A percentile compares a stretch with the other conserved stretches of the same genome.
These are phyloP conservation scores for Astraeus odoratus DNA, from an alignment of 768 basidiomycete species.

Conservation along the genomic window DNA sequence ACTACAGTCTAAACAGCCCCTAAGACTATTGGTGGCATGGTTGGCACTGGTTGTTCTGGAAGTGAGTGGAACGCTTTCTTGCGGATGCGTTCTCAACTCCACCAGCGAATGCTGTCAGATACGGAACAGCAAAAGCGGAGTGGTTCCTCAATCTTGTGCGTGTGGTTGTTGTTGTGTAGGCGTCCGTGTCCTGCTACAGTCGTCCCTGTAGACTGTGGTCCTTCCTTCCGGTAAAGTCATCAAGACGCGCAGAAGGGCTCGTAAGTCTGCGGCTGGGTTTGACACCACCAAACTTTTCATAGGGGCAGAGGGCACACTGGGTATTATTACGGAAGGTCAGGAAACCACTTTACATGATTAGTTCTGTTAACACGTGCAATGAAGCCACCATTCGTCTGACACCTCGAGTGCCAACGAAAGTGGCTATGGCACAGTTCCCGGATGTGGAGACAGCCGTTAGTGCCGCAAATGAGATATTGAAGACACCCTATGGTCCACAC, in stretches of 20 bases:
- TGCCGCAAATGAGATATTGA: constrained; percentile 78
- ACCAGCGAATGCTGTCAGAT: constrained; percentile 75
- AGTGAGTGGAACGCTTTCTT: constrained; percentile 39
- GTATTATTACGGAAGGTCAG: constrained; percentile 81
- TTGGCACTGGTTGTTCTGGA: constrained; percentile 79
- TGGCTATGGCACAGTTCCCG: constrained; percentile 85
- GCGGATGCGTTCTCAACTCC: neutral
- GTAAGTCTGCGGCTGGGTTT: constrained; percentile 85
- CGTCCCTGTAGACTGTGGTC: constrained; percentile 58
- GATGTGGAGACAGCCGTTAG: constrained; percentile 69
- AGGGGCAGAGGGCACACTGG: constrained; percentile 84
- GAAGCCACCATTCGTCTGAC: constrained; percentile 77
- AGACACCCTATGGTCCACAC: constrained; percentile 57
- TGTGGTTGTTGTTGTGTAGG: constrained; percentile 7
- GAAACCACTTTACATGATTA: neutral
- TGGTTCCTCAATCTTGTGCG: constrained; percentile 80
- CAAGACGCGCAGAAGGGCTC: constrained; percentile 71
- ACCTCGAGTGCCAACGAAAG: constrained; percentile 74
- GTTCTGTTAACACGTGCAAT: neutral
- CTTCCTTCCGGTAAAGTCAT: constrained; percentile 81
- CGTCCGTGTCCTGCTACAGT: constrained; percentile 18
- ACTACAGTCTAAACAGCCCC: constrained; percentile 8
- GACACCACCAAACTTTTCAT: constrained; percentile 86
- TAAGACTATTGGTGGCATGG: constrained; percentile 84
- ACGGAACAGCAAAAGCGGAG: constrained; percentile 82